These are phyloP conservation scores for Fusarium scirpi DNA, from an alignment of 2,329 filamentous ascomycete genomes.

Conservation along the genomic window DNA sequence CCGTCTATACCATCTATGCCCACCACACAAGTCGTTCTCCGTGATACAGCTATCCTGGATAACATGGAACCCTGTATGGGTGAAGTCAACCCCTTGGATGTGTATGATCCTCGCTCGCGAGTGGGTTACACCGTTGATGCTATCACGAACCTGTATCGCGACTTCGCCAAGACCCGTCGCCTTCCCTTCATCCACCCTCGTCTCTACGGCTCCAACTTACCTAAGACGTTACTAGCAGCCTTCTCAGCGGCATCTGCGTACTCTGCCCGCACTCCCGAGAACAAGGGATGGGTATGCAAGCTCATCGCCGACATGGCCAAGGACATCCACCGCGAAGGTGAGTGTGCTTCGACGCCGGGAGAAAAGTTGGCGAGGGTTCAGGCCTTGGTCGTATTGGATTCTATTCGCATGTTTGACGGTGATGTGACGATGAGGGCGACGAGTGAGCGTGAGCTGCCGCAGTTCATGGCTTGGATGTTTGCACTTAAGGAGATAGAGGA, in stretches of 20 bases:
- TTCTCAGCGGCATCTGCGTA: conserved; percentile 58
- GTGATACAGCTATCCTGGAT: conserved; percentile 49
- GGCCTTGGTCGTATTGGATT: conserved; percentile 57
- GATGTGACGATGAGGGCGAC: conserved; percentile 56
- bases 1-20: conserved; percentile 45
- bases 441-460: conserved; percentile 55
- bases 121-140: conserved; percentile 52
- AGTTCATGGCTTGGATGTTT: conserved; percentile 54
- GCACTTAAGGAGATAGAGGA: conserved; percentile 51
- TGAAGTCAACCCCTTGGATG: conserved; percentile 50
- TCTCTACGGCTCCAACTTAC: conserved; percentile 56
- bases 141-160: conserved; percentile 51
- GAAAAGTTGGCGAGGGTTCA: conserved; percentile 60
- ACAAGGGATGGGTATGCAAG: conserved; percentile 55
- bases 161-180: conserved; percentile 52
- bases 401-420: conserved; percentile 59
- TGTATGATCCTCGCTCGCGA: conserved; percentile 53
- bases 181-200: conserved; percentile 59
- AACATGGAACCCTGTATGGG: conserved; percentile 36
- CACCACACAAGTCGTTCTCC: conserved; percentile 43
- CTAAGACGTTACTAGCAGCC: conserved; percentile 55
- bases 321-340: conserved; percentile 53
- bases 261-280: conserved; percentile 52
- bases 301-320: conserved; percentile 54
- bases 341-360: conserved; percentile 46